Evolutionary conservation across 2,329 filamentous ascomycete species (phyloP).

Genomic region (Diplodia scrobiculata): DNA sequence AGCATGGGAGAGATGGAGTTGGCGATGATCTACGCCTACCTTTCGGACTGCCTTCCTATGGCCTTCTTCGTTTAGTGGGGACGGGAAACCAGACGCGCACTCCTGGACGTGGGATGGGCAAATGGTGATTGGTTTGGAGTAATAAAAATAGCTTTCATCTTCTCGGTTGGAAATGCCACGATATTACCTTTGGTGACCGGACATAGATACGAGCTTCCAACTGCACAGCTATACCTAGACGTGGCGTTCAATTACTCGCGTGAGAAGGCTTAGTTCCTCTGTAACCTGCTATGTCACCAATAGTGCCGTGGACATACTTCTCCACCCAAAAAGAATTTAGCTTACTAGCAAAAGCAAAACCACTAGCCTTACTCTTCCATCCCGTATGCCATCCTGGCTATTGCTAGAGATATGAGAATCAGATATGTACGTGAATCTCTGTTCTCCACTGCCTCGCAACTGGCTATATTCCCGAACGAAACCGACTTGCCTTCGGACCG

Average conservation of each 20-base stretch:
- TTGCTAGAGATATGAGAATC: neutral
- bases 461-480: no score
- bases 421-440: no score
- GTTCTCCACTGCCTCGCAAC: no score
- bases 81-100: neutral
- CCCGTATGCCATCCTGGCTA: neutral
- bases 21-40: neutral
- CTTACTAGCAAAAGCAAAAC: neutral
- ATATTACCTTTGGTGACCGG: no score
- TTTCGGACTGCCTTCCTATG: neutral
- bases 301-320: neutral
- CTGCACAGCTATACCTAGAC: neutral
- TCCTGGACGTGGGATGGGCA: neutral
- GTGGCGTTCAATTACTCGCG: neutral
- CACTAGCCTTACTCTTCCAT: neutral
- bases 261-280: neutral
- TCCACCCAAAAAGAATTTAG: neutral
- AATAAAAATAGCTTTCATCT: no score
- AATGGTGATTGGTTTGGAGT: no score
- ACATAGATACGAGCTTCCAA: no score
- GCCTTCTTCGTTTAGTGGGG: neutral
- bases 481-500: no score
- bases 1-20: neutral
- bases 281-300: neutral
- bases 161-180: neutral